phyloP scores from a whole-genome alignment of 495 filamentous ascomycete genomes.

The Aspergillus hancockii region DNA sequence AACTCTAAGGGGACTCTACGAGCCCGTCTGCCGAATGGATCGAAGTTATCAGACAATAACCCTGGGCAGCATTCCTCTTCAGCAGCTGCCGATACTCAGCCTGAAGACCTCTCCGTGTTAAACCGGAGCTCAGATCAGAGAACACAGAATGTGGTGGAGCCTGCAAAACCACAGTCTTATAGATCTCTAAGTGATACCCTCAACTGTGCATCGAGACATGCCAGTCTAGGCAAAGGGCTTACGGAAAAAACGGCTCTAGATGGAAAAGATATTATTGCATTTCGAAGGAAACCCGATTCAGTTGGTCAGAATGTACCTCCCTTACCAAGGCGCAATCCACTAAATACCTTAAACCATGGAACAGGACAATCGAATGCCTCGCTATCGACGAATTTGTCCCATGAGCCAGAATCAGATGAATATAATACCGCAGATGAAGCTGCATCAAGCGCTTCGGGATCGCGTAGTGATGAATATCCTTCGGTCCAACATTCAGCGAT shows the following conservation, averaged over 20 bases:
- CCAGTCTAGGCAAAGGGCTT: background rate
- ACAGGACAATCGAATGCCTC: slow-evolving; percentile 14
- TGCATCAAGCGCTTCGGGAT: slow-evolving; percentile 18
- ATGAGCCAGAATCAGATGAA: slow-evolving; percentile 26
- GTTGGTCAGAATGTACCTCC: background rate
- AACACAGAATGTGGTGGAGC: background rate
- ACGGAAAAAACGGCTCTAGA: background rate
- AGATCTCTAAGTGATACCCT: background rate
- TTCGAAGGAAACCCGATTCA: background rate
- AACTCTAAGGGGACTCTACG: background rate
- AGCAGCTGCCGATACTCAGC: background rate
- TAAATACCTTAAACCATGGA: background rate
- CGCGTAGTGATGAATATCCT: slow-evolving; percentile 5
- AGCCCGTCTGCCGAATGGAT: background rate
- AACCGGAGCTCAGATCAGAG: background rate
- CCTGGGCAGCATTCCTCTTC: background rate
- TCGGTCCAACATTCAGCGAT: background rate
- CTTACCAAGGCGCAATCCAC: background rate
- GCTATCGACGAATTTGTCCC: slow-evolving; percentile 21
- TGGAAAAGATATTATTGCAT: background rate
- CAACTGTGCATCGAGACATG: background rate
- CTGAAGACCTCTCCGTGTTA: background rate
- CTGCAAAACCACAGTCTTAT: background rate
- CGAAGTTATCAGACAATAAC: background rate
- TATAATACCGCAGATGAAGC: slow-evolving; percentile 44